Percentiles rank a stretch among this genome's conserved stretches.
phyloP scores from a whole-genome alignment of 305 asterid species.

The Rubia peregrina region DNA sequence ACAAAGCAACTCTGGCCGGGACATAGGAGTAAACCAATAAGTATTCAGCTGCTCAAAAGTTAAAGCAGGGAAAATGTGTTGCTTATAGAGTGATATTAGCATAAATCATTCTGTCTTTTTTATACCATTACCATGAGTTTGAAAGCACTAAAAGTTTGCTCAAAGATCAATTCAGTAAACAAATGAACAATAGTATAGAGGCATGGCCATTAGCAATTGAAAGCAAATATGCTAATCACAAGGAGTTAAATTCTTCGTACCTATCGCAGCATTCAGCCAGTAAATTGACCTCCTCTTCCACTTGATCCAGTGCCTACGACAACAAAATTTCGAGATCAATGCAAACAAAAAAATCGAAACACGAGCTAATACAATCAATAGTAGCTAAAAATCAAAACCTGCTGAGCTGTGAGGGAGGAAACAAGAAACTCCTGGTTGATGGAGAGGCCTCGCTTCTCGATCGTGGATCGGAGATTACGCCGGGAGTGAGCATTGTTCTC shows the following conservation, averaged over 20 bases:
- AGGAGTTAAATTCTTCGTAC: constrained; percentile 29
- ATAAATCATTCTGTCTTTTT: not conserved
- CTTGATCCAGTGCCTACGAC: constrained; percentile 76
- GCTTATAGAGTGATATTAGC: not conserved
- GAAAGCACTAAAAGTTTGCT: not conserved
- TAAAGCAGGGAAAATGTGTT: not conserved
- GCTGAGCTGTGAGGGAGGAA: constrained; percentile 76
- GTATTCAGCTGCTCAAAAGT: not conserved
- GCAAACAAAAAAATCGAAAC: not conserved
- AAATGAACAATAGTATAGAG: not conserved
- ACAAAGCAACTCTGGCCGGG: not conserved
- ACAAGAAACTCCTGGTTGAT: constrained; percentile 81
- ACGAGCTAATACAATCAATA: not conserved
- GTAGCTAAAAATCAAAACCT: constrained; percentile 25
- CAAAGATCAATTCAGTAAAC: not conserved
- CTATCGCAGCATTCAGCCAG: constrained; percentile 89
- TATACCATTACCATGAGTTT: not conserved
- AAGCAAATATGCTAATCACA: not conserved
- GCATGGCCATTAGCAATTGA: not conserved
- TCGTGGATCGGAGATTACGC: constrained; percentile 90
- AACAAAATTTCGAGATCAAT: constrained; percentile 8
- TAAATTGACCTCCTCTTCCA: constrained; percentile 86
- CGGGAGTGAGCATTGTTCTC: constrained; percentile 75
- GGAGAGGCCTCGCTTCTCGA: constrained; percentile 87
- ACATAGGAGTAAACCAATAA: not conserved